Percentiles rank a stretch among this genome's conserved stretches.
Evolutionary conservation across 1,284 basidiomycete species (phyloP).

Genomic region (Ceratobasidium sp.): DNA sequence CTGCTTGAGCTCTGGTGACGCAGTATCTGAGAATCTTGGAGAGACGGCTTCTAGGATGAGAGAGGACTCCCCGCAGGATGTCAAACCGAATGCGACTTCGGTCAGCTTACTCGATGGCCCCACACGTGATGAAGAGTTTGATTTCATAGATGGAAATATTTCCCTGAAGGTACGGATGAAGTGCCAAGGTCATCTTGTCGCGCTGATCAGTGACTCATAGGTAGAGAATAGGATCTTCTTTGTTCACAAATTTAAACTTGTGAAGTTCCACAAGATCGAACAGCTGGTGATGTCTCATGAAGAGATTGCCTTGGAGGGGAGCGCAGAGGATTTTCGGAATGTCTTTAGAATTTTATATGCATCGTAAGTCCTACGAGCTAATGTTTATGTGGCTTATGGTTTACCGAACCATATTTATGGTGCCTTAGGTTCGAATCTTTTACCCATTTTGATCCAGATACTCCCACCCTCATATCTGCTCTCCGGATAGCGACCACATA

Average conservation of each 20-base stretch:
- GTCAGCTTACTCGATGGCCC: too few species aligned
- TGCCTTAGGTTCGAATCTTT: too few species aligned
- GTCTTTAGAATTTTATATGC: not conserved
- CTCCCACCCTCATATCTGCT: constrained; percentile 47
- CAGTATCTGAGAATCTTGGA: too few species aligned
- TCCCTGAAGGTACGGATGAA: not conserved
- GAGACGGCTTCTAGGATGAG: not conserved
- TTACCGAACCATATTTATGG: too few species aligned
- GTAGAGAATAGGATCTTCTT: not conserved
- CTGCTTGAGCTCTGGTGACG: too few species aligned
- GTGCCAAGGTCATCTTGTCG: too few species aligned
- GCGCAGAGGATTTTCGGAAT: not conserved
- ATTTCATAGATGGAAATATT: not conserved
- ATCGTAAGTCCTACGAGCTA: not conserved
- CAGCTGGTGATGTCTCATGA: not conserved
- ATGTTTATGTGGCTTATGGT: too few species aligned
- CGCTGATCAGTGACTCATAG: not conserved
- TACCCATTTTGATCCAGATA: too few species aligned
- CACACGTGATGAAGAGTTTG: not conserved
- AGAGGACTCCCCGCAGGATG: too few species aligned
- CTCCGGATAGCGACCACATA: constrained; percentile 53
- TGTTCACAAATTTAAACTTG: constrained; percentile 5
- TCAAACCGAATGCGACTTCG: too few species aligned
- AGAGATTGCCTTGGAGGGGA: not conserved
- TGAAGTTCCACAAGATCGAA: constrained; percentile 4